phyloP scores from a whole-genome alignment of 2,329 filamentous ascomycete species.

The Aureobasidium musti region DNA sequence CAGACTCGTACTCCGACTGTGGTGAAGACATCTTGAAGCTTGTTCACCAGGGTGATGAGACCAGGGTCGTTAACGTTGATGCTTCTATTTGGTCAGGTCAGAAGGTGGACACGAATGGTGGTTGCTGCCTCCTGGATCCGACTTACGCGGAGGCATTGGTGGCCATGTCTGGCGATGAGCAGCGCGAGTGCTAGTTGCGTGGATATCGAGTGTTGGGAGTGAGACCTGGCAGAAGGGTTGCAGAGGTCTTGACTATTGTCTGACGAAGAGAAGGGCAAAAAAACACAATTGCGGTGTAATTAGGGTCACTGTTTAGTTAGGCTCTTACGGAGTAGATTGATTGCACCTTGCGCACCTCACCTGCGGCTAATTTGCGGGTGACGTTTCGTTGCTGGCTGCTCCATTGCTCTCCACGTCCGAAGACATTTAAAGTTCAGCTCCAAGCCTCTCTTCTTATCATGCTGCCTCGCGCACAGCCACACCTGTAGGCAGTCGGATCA shows the following conservation, averaged over 20 bases:
- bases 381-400: slow-evolving; percentile 3
- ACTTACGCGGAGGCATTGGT: slow-evolving; percentile 31
- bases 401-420: slow-evolving; percentile 1
- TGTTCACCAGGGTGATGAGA: slow-evolving; percentile 87
- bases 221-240: background rate
- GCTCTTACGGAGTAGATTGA: no score
- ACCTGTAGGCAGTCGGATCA: background rate
- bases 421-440: background rate
- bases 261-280: background rate
- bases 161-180: slow-evolving; percentile 30
- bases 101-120: background rate
- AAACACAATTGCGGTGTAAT: slow-evolving; percentile 6
- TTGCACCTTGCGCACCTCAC: no score
- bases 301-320: slow-evolving; percentile 1
- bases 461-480: slow-evolving; percentile 18
- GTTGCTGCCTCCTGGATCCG: slow-evolving; percentile 10
- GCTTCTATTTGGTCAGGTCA: slow-evolving; percentile 46
- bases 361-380: slow-evolving; percentile 2
- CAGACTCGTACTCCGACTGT: slow-evolving; percentile 74
- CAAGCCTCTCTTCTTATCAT: slow-evolving; percentile 14
- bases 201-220: background rate
- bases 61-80: slow-evolving; percentile 72
- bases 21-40: slow-evolving; percentile 98
- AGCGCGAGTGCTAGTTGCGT: slow-evolving; percentile 16
- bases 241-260: background rate